Base-by-base conservation (phyloP, 2,329 filamentous ascomycete species). In the Torrubiella hemipterigena region DNA sequence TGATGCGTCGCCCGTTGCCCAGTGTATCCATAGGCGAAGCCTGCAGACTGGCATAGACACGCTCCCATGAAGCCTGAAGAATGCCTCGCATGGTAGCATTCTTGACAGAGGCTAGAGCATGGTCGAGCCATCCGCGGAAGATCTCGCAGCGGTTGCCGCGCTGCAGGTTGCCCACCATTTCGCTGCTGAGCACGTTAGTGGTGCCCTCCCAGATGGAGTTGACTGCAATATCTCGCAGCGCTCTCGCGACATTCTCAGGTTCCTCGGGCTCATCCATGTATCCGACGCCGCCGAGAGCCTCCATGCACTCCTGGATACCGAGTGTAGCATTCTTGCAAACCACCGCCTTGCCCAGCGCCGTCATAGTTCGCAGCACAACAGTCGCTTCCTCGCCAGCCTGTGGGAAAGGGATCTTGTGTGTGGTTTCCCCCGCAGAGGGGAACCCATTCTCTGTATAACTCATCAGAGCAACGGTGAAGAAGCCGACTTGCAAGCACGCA, bases 151-250 rank as follows among this genome's bases (percentile, higher is more conserved):
- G 32, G 16, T 38, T 26, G 4, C 27, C 13, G 14, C 30, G 32
- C 7, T 35, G 32, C 9, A 38, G n/a, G 13, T 38, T 30, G 6
- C 37, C 34, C 7, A 37, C 34, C 9, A 39, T 28, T 27, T 39
- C 37, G 13, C 37, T 39, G 27, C 34, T 37, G 7, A 39, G 37
- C 5, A 39, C 37, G 15, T 39, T 39, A 2, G 37, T 39, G 5
- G 37, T 39, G 8, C 37, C 37, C 37, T 39, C 37, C 37, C 37
- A 39, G 18, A 37, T 39, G 16, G 35, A 24, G 13, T 39, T 39
- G 17, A 37, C 37, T 4, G 30, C 25, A 10, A 31, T 30, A 13
- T 39, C 37, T 3, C 37, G 34, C 5, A 39, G 29, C 10, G 35
- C 29, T 4, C 34, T 28, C 6, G 37, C 34, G 5, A 39, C 6